Evolutionary conservation across 2,329 filamentous ascomycete species (phyloP).

Genomic region (Pleomassaria siparia): DNA sequence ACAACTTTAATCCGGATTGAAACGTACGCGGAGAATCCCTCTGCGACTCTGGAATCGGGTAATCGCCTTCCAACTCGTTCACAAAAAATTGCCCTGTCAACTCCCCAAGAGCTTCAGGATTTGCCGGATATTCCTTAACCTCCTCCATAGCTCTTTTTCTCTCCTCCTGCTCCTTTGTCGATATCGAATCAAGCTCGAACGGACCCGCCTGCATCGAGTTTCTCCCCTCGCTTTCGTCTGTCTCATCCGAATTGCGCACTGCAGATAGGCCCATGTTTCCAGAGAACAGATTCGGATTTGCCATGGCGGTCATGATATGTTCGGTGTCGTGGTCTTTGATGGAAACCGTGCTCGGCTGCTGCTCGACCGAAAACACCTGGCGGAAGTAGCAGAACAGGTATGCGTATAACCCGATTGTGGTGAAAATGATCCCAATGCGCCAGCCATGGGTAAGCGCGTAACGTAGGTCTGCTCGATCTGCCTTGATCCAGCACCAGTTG

Average conservation of each 20-base stretch:
- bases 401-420: not conserved
- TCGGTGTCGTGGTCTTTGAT: not conserved
- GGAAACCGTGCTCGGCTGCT: not conserved
- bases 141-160: not conserved
- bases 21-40: not conserved
- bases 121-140: not conserved
- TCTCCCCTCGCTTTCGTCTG: not conserved
- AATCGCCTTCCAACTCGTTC: not conserved
- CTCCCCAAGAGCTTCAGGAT: not conserved
- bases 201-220: not conserved
- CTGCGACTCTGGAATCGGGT: not conserved
- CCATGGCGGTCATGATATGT: not conserved
- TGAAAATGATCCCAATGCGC: not conserved
- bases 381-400: conserved; percentile 1
- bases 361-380: not conserved
- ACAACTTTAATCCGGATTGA: not conserved
- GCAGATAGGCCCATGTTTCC: not conserved
- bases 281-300: not conserved
- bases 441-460: not conserved
- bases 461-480: not conserved
- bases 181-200: not conserved
- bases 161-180: not conserved
- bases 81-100: not conserved
- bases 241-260: not conserved
- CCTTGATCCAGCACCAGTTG: not conserved